Evolutionary conservation across 306 rosid genomes (phyloP), one percentile per base, ranked within the genome.

Genomic region (Canavalia gladiata): DNA sequence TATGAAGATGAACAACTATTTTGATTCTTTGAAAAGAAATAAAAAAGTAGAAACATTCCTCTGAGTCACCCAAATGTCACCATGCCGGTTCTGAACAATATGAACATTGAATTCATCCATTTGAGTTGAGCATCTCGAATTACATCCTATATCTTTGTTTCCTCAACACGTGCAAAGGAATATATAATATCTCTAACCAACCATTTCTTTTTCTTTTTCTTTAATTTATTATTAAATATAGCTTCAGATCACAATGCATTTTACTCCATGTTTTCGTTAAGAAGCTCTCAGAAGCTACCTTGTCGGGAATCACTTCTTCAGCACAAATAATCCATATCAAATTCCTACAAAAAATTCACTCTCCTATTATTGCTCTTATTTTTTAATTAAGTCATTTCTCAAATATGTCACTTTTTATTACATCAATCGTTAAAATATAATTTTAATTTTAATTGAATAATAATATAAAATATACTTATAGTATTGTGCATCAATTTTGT

Each of bases 111-210:
- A 65, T 55, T 55, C 13, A 34, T 34, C 33, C 64, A 72, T 28
- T 76, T 73, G 68, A 11, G 34, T 55, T 37, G 30, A 7, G 72
- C 46, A 82, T 82, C 35, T 76, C 12, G 47, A 75, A 75, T 82
- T 42, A 29, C n/a, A 37, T 76, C 18, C 8, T 25, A 47, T 59
- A 60, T 43, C 73, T 68, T 49, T 75, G 62, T 75, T 57, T 67
- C 50, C 76, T 56, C 8, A 57, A 82, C 72, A 65, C 55, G 72
- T 71, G 81, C 74, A 68, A 25, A 59, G 49, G 77, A 50, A 75
- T 75, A 82, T 50, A 34, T 65, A n/a, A 42, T 43, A 67, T 68
- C 58, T 69, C 28, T 0, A 80, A 35, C 28, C 31, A 65, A 34
- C 56, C 72, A 71, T 60, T 37, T 31, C 51, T 10, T 39, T 18